Evolutionary conservation across 2,329 filamentous ascomycete species (phyloP).

Genomic region (Fusarium nelsonii): DNA sequence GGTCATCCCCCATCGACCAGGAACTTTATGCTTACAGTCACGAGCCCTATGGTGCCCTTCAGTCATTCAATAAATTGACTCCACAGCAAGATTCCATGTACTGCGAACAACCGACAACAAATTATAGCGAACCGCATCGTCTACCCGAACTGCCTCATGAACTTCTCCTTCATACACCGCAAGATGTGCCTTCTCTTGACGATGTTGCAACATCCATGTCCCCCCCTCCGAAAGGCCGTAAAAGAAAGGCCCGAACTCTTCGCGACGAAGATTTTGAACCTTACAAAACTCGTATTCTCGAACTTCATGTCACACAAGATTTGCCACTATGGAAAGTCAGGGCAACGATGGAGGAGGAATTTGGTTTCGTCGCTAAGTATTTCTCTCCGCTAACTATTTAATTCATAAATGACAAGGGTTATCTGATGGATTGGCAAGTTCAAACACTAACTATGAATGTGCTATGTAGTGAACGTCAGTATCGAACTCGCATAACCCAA

Average conservation of each 20-base stretch:
- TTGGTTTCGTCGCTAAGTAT: slow-evolving; percentile 1
- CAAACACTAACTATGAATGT: no score
- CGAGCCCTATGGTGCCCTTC: background rate
- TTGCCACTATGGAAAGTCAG: background rate
- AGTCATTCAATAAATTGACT: background rate
- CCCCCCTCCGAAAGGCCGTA: background rate
- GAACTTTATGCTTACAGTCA: no score
- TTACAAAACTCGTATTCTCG: slow-evolving; percentile 6
- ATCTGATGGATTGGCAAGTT: no score
- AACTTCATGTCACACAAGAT: background rate
- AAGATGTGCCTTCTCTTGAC: fast-evolving
- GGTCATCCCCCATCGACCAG: background rate
- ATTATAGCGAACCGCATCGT: no score
- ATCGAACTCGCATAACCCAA: background rate
- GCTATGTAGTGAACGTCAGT: background rate
- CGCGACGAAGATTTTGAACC: slow-evolving; percentile 3
- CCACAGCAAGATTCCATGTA: no score
- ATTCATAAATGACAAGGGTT: no score
- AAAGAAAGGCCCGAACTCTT: slow-evolving; percentile 6
- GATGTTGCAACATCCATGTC: background rate
- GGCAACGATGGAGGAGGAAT: background rate
- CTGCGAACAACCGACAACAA: no score
- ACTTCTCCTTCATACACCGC: fast-evolving
- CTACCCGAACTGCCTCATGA: fast-evolving
- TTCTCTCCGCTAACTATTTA: no score